A percentile compares a stretch with the other conserved stretches of the same genome.
Conservation (phyloP, 192 early-diverging fungal genomes). For the Umbelopsis vinacea region DNA sequence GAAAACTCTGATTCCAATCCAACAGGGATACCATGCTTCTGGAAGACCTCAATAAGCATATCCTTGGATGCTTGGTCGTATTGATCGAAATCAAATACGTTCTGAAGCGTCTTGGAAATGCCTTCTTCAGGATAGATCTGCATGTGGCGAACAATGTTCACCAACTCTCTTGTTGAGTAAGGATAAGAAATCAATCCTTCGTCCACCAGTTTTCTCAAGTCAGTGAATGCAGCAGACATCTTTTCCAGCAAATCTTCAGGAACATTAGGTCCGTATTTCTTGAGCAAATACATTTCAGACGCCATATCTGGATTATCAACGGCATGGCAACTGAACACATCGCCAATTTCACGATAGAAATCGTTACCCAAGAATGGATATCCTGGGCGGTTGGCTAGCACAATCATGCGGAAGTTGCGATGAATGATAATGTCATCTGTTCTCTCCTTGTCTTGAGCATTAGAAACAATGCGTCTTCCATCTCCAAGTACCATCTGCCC, state of each 20-base stretch:
- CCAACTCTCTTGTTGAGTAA: slow-evolving; percentile 81
- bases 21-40: slow-evolving; percentile 75
- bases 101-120: slow-evolving; percentile 69
- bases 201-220: slow-evolving; percentile 71
- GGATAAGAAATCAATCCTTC: slow-evolving; percentile 81
- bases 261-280: slow-evolving; percentile 74
- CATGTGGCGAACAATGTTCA: slow-evolving; percentile 79
- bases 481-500: slow-evolving; percentile 81
- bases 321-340: slow-evolving; percentile 74
- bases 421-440: slow-evolving; percentile 60
- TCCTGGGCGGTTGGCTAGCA: slow-evolving; percentile 79
- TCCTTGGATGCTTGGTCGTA: slow-evolving; percentile 70
- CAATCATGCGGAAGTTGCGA: slow-evolving; percentile 79
- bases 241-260: slow-evolving; percentile 65
- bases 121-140: slow-evolving; percentile 72
- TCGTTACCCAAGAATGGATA: slow-evolving; percentile 82
- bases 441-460: slow-evolving; percentile 44
- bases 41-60: slow-evolving; percentile 69
- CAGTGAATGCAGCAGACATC: slow-evolving; percentile 72
- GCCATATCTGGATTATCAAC: slow-evolving; percentile 80
- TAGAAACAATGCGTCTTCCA: slow-evolving; percentile 71
- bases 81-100: slow-evolving; percentile 87
- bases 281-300: slow-evolving; percentile 74
- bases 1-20: slow-evolving; percentile 71
- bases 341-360: slow-evolving; percentile 81